These are phyloP conservation scores for Hypoxylon sp. DNA, from an alignment of 2,329 filamentous ascomycete genomes.

Conservation along the genomic window DNA sequence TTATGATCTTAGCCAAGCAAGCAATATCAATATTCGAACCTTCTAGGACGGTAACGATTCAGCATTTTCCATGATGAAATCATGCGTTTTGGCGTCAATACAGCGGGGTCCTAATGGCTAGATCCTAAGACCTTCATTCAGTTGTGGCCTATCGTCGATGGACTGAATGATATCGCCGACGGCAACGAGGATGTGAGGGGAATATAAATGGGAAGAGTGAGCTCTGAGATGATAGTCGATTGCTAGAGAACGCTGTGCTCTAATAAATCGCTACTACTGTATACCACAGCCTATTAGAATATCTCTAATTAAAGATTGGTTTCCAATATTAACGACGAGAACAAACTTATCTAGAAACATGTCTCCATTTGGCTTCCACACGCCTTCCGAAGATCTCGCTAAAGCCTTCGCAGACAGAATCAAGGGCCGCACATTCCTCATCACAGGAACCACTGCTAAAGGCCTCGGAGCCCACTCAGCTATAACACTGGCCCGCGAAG, in stretches of 20 bases:
- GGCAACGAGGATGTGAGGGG: background rate
- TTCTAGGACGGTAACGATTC: background rate
- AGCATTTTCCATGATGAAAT: background rate
- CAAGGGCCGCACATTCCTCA: conserved; percentile 45
- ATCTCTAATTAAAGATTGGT: background rate
- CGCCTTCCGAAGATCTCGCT: conserved; percentile 27
- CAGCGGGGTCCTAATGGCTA: background rate
- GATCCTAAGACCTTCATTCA: background rate
- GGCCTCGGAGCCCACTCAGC: conserved; percentile 36
- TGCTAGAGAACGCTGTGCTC: background rate
- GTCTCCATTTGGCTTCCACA: conserved; percentile 38
- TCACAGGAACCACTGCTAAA: conserved; percentile 38
- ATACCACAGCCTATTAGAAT: background rate
- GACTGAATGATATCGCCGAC: conserved; percentile 30
- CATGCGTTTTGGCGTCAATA: background rate
- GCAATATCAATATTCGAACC: background rate
- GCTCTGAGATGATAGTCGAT: background rate
- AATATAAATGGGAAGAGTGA: conserved; percentile 12
- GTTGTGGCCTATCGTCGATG: conserved; percentile 33
- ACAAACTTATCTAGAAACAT: conserved; percentile 16
- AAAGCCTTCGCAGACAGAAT: conserved; percentile 35
- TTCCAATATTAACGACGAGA: background rate
- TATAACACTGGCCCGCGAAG: conserved; percentile 27
- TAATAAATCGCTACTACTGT: background rate
- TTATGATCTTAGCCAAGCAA: background rate